Evolutionary conservation across 768 basidiomycete species (phyloP).

Genomic region (Lenzites betulinus): DNA sequence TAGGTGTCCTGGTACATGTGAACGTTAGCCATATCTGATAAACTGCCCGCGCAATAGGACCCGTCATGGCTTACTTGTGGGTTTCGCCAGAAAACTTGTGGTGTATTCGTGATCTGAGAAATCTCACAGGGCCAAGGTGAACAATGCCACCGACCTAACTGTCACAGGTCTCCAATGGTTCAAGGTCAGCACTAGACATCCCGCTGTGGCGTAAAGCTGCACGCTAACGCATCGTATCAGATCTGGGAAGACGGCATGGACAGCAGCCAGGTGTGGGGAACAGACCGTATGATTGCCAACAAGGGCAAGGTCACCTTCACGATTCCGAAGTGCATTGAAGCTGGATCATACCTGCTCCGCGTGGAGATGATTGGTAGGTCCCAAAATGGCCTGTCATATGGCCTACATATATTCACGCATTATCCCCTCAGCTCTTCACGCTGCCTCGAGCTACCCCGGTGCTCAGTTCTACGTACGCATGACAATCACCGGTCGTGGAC

Average conservation of each 20-base stretch:
- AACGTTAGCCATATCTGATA: neutral
- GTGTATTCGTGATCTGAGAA: neutral
- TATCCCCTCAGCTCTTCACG: neutral
- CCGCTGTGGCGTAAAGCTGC: too few species aligned
- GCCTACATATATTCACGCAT: too few species aligned
- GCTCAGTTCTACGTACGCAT: slow-evolving; percentile 53
- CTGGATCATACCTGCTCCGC: slow-evolving; percentile 52
- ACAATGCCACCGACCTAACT: slow-evolving; percentile 44
- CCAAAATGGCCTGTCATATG: too few species aligned
- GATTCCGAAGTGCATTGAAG: slow-evolving; percentile 47
- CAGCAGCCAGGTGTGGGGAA: slow-evolving; percentile 43
- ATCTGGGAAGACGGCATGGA: slow-evolving; percentile 49
- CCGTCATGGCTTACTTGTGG: slow-evolving; percentile 18
- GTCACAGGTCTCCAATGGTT: slow-evolving; percentile 56
- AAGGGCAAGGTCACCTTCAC: slow-evolving; percentile 53
- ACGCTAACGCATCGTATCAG: slow-evolving; percentile 18
- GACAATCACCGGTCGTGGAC: neutral
- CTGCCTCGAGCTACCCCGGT: slow-evolving; percentile 48
- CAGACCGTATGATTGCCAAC: slow-evolving; percentile 47
- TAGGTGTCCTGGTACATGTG: slow-evolving; percentile 28
- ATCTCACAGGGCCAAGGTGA: slow-evolving; percentile 43
- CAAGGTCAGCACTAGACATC: slow-evolving; percentile 27
- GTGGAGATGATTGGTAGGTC: slow-evolving; percentile 52
- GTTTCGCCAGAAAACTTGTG: neutral
- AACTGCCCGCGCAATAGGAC: neutral